Base-by-base conservation (phyloP, 176 grass and related monocot species). In the Melocanna baccifera region DNA sequence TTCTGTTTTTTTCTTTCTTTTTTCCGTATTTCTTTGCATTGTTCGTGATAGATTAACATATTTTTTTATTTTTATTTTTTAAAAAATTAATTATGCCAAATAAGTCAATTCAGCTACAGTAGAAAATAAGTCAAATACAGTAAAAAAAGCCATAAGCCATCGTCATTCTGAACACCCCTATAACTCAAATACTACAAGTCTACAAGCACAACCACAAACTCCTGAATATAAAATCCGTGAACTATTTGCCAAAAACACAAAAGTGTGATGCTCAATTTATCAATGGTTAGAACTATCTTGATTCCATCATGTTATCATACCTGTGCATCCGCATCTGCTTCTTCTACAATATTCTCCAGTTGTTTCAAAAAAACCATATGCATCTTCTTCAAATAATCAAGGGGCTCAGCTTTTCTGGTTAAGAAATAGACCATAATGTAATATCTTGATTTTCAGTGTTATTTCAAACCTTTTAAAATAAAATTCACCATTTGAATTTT, bases 371-470 rank as follows among this genome's bases (percentile, higher is more conserved):
- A 96, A 2, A 30, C 4, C n/a, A 22, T 64, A 47, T 96, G 87
- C 84, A 64, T 85, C 83, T 88, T 87, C 87, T 94, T 94, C 79
- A 99, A 81, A 85, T 85, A 40, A 58, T 89, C 86, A 8, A 91
- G 80, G 71, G 96, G 96, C 81, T 96, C 93, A 18, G 93, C 91
- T 62, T 94, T 89, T 77, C 96, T 99, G 69, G 67, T 90, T 25
- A 86, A 84, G 69, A 18, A 26, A 69, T 25, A n/a, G 13, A 34
- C 7, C 67, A 62, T 56, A 64, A 75, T 77, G n/a, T n/a, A n/a
- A n/a, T n/a, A n/a, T n/a, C n/a, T n/a, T n/a, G n/a, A n/a, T n/a
- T n/a, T n/a, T n/a, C n/a, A n/a, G n/a, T n/a, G n/a, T n/a, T n/a
- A n/a, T n/a, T n/a, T n/a, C n/a, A n/a, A n/a, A n/a, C n/a, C n/a